Evolutionary conservation across 441 rosid genomes (phyloP), one percentile per base, ranked within the genome.

Genomic region (Bruguiera hainesii): DNA sequence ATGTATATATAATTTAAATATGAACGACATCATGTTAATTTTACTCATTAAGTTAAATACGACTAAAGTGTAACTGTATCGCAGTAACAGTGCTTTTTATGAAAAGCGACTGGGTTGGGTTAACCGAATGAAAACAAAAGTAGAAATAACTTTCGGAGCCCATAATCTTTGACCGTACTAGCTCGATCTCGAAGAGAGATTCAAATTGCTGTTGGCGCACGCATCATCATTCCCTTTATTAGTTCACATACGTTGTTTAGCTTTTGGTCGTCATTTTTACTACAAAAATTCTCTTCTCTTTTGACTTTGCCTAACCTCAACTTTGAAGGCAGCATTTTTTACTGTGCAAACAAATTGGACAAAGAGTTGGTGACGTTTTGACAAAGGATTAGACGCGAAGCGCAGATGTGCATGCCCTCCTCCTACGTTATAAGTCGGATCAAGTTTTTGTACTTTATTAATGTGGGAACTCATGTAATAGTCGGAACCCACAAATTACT

Each of bases 151-250:
- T 77, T 73, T 77, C 51, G 62, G 52, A 63, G 66, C 64, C 67
- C 71, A 49, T 61, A 65, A 64, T 73, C 29, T 73, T 77, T 73
- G 78, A 73, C 75, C 15, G 35, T 21, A 25, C 28, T 53, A 2
- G 13, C 26, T 53, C 16, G 16, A 42, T 42, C 18, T 42, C 48
- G 3, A 42, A 42, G 37, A 13, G 18, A 42, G 48, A 18, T 42
- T 42, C 16, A 42, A 42, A 42, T 8, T 23, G 28, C 29, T 7
- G 16, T 53, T 20, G 28, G 25, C 28, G 25, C 5, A 31, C 37
- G 53, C 37, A 35, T 25, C 31, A 7, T 33, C 18, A 23, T 13
- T 35, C 23, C 60, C 7, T 42, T 63, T 42, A 42, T 11, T 42
- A 42, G 48, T 13, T 42, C 48, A 13, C 48, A 42, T 53, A 21